A percentile compares a stretch with the other conserved stretches of the same genome.
Evolutionary conservation across 129 eudicot genomes (phyloP).

Genomic region (Flaveria trinervia): DNA sequence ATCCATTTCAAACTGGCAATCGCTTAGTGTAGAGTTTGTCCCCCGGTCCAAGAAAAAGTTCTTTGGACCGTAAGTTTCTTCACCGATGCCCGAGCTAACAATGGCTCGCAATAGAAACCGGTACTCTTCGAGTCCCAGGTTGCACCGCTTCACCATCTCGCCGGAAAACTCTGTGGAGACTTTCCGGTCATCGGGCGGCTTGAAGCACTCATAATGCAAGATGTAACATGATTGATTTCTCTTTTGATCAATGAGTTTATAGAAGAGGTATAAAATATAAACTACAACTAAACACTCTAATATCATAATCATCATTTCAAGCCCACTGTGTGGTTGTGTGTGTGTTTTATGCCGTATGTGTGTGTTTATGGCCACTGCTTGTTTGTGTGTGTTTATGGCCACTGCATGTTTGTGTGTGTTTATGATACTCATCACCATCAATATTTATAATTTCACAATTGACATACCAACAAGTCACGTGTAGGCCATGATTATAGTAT

Average conservation of each 20-base stretch:
- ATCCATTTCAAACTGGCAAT: slow-evolving; percentile 44
- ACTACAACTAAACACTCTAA: slow-evolving; percentile 14
- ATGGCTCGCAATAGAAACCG: slow-evolving; percentile 45
- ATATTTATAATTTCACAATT: slow-evolving; percentile 15
- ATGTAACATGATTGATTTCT: slow-evolving; percentile 41
- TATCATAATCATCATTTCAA: slow-evolving; percentile 29
- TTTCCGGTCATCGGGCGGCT: slow-evolving; percentile 45
- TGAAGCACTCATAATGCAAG: slow-evolving; percentile 53
- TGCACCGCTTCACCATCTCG: slow-evolving; percentile 35
- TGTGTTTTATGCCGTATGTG: background rate
- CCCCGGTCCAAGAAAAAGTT: slow-evolving; percentile 42
- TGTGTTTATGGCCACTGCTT: background rate
- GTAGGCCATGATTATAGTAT: too few species aligned
- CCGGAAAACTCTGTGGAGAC: slow-evolving; percentile 45
- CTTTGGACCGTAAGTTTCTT: slow-evolving; percentile 49
- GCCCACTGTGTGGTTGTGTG: slow-evolving; percentile 5
- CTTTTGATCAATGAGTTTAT: slow-evolving; percentile 29
- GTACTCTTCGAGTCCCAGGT: slow-evolving; percentile 36
- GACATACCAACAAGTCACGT: background rate
- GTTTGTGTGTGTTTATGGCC: background rate
- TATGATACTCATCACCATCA: background rate
- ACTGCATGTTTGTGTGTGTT: too few species aligned
- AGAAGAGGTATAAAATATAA: slow-evolving; percentile 23
- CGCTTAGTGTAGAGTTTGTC: slow-evolving; percentile 29
- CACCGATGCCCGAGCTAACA: slow-evolving; percentile 54